A percentile compares a stretch with the other conserved stretches of the same genome.
These are phyloP conservation scores for Rhipidocladum racemiflorum DNA, from an alignment of 176 grass and related monocot genomes.

Conservation along the genomic window DNA sequence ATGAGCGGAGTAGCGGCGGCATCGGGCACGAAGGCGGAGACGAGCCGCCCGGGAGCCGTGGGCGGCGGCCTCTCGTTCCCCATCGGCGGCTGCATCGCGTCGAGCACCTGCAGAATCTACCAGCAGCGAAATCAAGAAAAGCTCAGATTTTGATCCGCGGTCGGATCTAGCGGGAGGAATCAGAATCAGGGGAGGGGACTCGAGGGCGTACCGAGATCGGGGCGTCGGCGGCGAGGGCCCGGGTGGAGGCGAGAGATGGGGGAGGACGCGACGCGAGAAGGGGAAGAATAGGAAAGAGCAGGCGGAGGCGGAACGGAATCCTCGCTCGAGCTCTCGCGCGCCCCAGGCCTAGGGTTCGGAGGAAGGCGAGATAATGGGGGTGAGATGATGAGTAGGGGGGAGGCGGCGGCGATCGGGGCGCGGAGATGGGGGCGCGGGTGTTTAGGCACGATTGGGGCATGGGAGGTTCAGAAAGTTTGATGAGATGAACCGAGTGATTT, in stretches of 20 bases:
- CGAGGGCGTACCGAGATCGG: constrained; percentile 30
- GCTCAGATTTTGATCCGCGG: constrained; percentile 33
- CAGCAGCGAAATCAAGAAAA: background rate
- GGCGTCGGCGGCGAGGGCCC: background rate
- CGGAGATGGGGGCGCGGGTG: no score
- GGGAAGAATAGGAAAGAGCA: no score
- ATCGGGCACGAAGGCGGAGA: constrained; percentile 39
- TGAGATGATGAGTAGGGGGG: no score
- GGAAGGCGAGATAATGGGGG: no score
- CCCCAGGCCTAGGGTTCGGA: no score
- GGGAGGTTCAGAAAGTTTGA: no score
- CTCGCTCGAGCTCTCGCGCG: no score
- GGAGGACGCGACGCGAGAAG: background rate
- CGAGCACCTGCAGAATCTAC: constrained; percentile 20
- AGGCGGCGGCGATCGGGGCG: no score
- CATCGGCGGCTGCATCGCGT: constrained; percentile 52
- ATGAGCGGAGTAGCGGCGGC: constrained; percentile 7
- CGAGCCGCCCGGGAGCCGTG: constrained; percentile 28
- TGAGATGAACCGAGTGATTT: no score
- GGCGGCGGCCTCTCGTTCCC: constrained; percentile 45
- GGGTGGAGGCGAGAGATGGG: background rate
- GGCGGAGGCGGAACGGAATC: no score
- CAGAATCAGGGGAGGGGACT: background rate
- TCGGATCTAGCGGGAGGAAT: constrained; percentile 26
- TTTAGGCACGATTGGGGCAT: no score